A percentile compares a stretch with the other conserved stretches of the same genome.
Conservation (phyloP, 495 filamentous ascomycete species). For the Cercophora sp. region DNA sequence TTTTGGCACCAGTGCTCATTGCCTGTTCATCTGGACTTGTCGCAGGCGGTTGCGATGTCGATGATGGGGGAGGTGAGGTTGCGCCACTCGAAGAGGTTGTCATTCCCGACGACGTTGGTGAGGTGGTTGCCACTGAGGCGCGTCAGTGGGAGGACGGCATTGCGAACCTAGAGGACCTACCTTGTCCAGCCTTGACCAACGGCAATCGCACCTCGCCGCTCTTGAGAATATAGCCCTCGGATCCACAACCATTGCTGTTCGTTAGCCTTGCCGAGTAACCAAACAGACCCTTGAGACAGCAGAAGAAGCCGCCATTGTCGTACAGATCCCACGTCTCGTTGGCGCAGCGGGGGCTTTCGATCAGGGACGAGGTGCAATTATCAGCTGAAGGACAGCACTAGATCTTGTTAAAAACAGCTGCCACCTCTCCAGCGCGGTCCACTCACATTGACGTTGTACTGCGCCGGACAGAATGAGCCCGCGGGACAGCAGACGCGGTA, state of each 20-base stretch:
- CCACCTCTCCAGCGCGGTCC: too few species aligned
- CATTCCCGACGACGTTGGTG: background rate
- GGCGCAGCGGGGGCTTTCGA: constrained; percentile 1
- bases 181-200: background rate
- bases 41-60: background rate
- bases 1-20: background rate
- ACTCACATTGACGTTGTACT: constrained; percentile 8
- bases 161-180: too few species aligned
- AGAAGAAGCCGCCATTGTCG: constrained; percentile 5
- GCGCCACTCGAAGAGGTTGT: background rate
- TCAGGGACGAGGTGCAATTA: background rate
- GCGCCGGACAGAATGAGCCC: background rate
- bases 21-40: background rate
- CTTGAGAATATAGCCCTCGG: constrained; percentile 6
- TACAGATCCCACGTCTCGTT: constrained; percentile 8
- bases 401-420: too few species aligned
- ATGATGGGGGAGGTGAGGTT: background rate
- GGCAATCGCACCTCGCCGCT: constrained; percentile 5
- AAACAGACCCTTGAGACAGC: constrained; percentile 5
- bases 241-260: constrained; percentile 3
- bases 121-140: background rate
- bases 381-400: constrained; percentile 4
- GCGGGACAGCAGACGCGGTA: constrained; percentile 6
- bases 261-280: constrained; percentile 1
- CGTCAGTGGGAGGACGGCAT: background rate